Evolutionary conservation across 140 eudicot genomes (phyloP), one percentile per base, ranked within the genome.

Genomic region (Ambrosia hybrid): DNA sequence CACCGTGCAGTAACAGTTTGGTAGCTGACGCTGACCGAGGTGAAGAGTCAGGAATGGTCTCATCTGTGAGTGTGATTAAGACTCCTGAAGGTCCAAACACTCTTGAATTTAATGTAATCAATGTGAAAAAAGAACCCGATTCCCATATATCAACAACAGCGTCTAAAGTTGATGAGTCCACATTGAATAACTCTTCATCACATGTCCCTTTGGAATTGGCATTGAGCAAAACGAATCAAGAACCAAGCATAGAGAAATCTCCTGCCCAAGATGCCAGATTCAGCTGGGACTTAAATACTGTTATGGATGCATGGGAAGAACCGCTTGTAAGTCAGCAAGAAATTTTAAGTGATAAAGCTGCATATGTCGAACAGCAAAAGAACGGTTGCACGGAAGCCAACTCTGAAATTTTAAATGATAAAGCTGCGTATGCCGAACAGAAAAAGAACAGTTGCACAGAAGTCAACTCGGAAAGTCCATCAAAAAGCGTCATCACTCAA

Each of bases 241-340:
- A 72, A 58, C 51, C 65, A 65, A 67, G 37, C 64, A 65, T 14
- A 11, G 70, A 78, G 9, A 72, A 64, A 73, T 65, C 73, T 67
- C 37, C 72, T 45, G 48, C 57, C 3, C 61, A 43, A 64, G 74
- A 75, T 57, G 63, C 33, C 12, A 80, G 71, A 78, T 71, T 80
- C 46, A 21, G 30, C 30, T 21, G 30, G 30, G 30, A 21, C 30
- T 21, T 21, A 21, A 21, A 21, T 21, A 21, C 46, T 41, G 46
- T 41, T 12, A 75, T 80, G 80, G 84, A 80, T 68, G 77, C 73
- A 7, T 80, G 84, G 84, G 84, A 80, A 30, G 73, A 80, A 38
- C 84, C 84, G 11, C 55, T 39, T 51, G 80, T 68, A 43, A 49
- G 68, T n/a, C 66, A 62, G 37, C 43, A 51, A 21, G 30, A 21